Evolutionary conservation across 2,329 filamentous ascomycete genomes (phyloP).

Genomic region (Colletotrichum phormii): DNA sequence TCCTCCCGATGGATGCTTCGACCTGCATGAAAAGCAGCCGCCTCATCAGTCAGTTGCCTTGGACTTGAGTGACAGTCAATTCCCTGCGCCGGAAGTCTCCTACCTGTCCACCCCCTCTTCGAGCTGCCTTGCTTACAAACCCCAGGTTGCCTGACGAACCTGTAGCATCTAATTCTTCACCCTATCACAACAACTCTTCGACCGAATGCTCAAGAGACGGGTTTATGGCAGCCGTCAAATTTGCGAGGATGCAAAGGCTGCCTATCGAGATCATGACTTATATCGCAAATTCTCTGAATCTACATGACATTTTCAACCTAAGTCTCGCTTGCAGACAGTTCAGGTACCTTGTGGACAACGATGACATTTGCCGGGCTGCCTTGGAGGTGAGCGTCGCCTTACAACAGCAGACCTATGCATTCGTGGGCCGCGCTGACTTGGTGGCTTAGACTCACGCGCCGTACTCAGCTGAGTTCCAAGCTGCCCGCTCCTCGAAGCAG

Average conservation of each 20-base stretch:
- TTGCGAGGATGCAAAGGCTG: constrained; percentile 45
- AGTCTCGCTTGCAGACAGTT: constrained; percentile 65
- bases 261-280: constrained; percentile 75
- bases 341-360: constrained; percentile 61
- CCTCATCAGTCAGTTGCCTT: too few relatives aligned
- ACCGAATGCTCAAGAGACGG: constrained; percentile 9
- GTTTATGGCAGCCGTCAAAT: constrained; percentile 4
- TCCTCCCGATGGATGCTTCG: background rate
- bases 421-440: constrained; percentile 36
- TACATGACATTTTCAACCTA: constrained; percentile 69
- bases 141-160: background rate
- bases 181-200: background rate
- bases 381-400: constrained; percentile 62
- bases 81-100: too few relatives aligned
- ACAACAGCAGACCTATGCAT: background rate
- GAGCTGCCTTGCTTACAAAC: background rate
- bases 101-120: too few relatives aligned
- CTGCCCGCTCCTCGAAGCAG: constrained; percentile 36
- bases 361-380: constrained; percentile 66
- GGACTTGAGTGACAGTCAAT: too few relatives aligned
- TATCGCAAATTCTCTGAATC: constrained; percentile 64
- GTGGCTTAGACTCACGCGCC: constrained; percentile 37
- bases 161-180: background rate
- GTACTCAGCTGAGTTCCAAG: constrained; percentile 40
- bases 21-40: background rate